Evolutionary conservation across 179 eudicot genomes (phyloP), one percentile per base, ranked within the genome.

Genomic region (Sideroxylon spinosum): DNA sequence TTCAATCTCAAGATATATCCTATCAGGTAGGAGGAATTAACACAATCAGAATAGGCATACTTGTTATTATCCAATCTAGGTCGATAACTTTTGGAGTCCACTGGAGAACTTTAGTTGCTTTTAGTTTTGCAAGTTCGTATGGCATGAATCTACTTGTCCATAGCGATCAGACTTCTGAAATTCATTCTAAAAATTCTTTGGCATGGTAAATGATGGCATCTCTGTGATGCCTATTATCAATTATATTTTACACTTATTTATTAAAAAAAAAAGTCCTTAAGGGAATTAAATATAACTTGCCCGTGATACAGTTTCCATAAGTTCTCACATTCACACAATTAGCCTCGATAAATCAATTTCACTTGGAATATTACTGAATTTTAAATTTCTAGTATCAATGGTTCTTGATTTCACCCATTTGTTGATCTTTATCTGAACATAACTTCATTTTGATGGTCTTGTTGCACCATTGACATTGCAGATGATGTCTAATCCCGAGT

Each of bases 401-500:
- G 26, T 49, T 49, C 64, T 17, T 22, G 26, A 22, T 62, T 62
- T 20, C 7, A 13, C 20, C 6, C 68, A n/a, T 46, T 65, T 46
- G 63, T 46, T 22, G 70, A 50, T 65, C 2, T 26, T 22, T 14
- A 16, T 73, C 29, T 25, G 11, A 57, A 20, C 14, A 44, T 20
- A 59, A 14, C 17, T 19, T 8, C 20, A 19, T 52, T 66, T 20
- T 52, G 68, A 59, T 74, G 13, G 72, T 57, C 14, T 0, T 75
- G 50, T 6, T 13, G 0, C 37, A 55, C 22, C 61, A 68, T 28
- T 56, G 55, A 65, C 50, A 8, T 69, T 87, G 82, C 92, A 95
- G 99, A 92, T 95, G 99, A 88, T 92, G 96, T 93, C 99, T n/a
- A 93, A 93, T 88, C 99, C 99, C 6, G 99, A 95, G 0, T 85